phyloP scores from a whole-genome alignment of 2,329 filamentous ascomycete genomes.

The Monosporascus sp. region DNA sequence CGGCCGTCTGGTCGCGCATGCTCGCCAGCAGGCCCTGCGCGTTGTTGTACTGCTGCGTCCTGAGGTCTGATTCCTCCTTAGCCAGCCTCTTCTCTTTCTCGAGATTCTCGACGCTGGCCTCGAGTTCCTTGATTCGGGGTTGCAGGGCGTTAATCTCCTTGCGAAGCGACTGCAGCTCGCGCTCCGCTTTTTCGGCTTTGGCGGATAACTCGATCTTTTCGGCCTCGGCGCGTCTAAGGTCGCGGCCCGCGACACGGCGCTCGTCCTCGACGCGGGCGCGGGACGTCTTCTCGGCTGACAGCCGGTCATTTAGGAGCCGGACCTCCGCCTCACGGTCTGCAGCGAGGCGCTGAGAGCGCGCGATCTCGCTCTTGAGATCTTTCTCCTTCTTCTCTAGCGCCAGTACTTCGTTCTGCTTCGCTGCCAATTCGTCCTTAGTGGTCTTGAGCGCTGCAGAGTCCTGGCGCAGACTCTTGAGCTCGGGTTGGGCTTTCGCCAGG shows the following conservation, averaged over 20 bases:
- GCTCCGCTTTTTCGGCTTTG: conserved; percentile 62
- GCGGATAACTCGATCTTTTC: conserved; percentile 76
- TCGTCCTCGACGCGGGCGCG: conserved; percentile 75
- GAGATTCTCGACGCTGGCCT: conserved; percentile 66
- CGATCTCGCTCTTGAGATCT: conserved; percentile 71
- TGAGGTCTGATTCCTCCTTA: conserved; percentile 77
- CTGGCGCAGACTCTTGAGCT: conserved; percentile 71
- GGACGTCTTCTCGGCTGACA: conserved; percentile 67
- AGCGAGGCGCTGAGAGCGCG: conserved; percentile 62
- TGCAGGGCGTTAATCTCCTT: conserved; percentile 68
- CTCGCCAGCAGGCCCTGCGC: conserved; percentile 81
- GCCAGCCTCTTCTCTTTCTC: conserved; percentile 62
- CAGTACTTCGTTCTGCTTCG: conserved; percentile 56
- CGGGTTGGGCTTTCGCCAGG: conserved; percentile 79
- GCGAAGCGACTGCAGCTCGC: conserved; percentile 66
- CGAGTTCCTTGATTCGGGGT: conserved; percentile 58
- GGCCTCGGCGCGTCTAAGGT: conserved; percentile 70
- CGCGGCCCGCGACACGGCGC: conserved; percentile 66
- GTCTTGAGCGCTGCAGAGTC: conserved; percentile 72
- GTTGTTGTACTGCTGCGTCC: conserved; percentile 77
- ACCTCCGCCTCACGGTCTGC: conserved; percentile 74
- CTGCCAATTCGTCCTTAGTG: conserved; percentile 67
- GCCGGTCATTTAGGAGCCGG: conserved; percentile 70
- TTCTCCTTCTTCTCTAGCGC: conserved; percentile 78
- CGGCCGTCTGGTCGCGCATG: conserved; percentile 87